phyloP scores from a whole-genome alignment of 2,329 filamentous ascomycete genomes.

The Verticillium nonalfalfae region DNA sequence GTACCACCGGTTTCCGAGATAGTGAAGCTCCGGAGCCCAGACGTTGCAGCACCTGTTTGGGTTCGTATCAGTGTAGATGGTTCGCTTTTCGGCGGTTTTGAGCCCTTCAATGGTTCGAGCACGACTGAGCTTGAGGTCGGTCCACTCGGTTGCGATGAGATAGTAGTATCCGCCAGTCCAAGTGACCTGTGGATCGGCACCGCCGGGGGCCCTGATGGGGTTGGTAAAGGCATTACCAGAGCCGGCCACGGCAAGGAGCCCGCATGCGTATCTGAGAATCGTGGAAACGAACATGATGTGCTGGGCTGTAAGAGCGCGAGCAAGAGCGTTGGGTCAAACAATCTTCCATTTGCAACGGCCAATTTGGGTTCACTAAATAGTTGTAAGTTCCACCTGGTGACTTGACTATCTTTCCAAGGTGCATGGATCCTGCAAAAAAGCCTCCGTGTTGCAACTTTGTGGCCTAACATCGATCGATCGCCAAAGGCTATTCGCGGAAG shows the following conservation, averaged over 20 bases:
- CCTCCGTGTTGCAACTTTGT: too few species aligned
- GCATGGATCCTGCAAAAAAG: too few species aligned
- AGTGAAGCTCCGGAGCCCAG: conserved; percentile 53
- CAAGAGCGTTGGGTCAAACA: neutral
- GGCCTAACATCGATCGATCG: too few species aligned
- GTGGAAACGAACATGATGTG: neutral
- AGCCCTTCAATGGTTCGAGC: conserved; percentile 47
- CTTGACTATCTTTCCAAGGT: too few species aligned
- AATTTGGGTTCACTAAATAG: too few species aligned
- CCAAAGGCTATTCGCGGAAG: too few species aligned
- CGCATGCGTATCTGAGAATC: neutral
- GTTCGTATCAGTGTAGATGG: conserved; percentile 41
- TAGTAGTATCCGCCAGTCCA: conserved; percentile 50
- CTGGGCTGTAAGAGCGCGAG: neutral
- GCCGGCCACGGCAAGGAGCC: conserved; percentile 11
- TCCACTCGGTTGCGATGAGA: conserved; percentile 50
- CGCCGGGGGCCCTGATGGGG: conserved; percentile 40
- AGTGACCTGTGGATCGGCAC: conserved; percentile 46
- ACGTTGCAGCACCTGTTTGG: conserved; percentile 45
- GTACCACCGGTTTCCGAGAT: conserved; percentile 42
- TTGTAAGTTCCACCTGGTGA: too few species aligned
- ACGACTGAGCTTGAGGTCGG: conserved; percentile 45
- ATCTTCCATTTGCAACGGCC: too few species aligned
- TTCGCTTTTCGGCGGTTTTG: conserved; percentile 44
- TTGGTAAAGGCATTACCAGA: conserved; percentile 36